Evolutionary conservation across 306 rosid genomes (phyloP), one percentile per base, ranked within the genome.

Genomic region (Dalbergia oliveri): DNA sequence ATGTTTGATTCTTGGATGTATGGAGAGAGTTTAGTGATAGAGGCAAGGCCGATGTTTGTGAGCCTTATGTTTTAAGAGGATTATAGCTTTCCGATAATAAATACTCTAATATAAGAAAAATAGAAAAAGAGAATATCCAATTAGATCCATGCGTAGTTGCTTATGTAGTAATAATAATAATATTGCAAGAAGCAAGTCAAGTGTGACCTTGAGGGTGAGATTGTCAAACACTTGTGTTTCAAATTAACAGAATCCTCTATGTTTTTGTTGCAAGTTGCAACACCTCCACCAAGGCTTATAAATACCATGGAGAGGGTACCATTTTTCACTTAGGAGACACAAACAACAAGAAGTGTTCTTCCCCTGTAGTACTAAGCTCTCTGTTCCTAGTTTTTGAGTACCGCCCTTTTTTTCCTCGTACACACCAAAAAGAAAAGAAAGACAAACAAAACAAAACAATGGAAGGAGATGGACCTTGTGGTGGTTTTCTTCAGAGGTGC

Each of bases 311-410:
- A 39, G 33, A 11, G 74, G 66, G 66, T 65, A 34, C 73, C 83
- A 18, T 47, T 70, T 80, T 75, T 11, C 70, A 74, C 81, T 87
- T 54, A 78, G 90, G 92, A 87, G 88, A 81, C 87, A 85, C 84
- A 78, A 78, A 76, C 68, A 69, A 76, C 60, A 66, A 73, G 15
- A 49, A 49, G 54, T 49, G 88, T 87, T 81, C 80, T 75, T 88
- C 92, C 90, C 85, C 86, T 75, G 74, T 73, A 47, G 74, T 73
- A 47, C 64, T 69, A 56, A 75, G 61, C 41, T 37, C 63, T 58
- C 65, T 75, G 63, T 18, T 72, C 56, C 9, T 60, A 26, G 68
- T 35, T 45, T 57, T 68, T 19, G 21, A 72, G 66, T 19, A 53
- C 35, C 35, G 45, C 45, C 64, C 5, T 34, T 62, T n/a, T 59